Base-by-base conservation (phyloP, 1,284 basidiomycete species). In the Vanrija sp. region DNA sequence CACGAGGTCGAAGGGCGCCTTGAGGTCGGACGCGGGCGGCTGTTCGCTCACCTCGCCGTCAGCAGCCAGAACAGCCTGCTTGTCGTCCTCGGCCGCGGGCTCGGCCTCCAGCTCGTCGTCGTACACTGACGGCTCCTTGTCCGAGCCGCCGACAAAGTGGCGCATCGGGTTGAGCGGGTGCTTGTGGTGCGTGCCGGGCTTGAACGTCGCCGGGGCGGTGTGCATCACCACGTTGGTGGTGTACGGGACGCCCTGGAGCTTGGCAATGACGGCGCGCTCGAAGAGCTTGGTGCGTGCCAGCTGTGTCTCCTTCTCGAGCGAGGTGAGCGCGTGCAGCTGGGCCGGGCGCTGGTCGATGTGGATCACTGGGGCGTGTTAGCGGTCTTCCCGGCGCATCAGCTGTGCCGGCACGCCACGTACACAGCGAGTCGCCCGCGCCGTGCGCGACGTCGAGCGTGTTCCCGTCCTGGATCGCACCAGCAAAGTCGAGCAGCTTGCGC, bases 351-450 rank as follows among this genome's bases (percentile, higher is more conserved):
- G 48, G 7, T 61, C 59, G 18, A 75, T 64, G 50, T 74, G 73
- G 38, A 75, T 48, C 18, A 83, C 73, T 38, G 62, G 78, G 71
- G 3, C 76, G 75, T 39, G 83, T 52, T 54, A 25, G 25, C 25
- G 26, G 16, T 10, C 6, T n/a, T 9, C 16, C 21, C 21, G 21
- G 25, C 40, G 10, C 8, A 16, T 34, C 18, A 14, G 12, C 8
- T 9, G n/a, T 21, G 5, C 19, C 8, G 7, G 7, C 9, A 18
- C 14, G 45, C 81, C 60, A 57, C 66, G 52, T 26, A 52, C 87
- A 67, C 9, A 88, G 76, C 0, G 86, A 87, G 70, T 87, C 86
- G 43, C 86, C 86, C 25, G 82, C 83, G 23, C 86, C 86, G 69
- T 86, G 83, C 9, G 86, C 87, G 25, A 88, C 83, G 69, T 89